Conservation (phyloP, 73 alveolate species). For the Tetrahymena malaccensis region DNA sequence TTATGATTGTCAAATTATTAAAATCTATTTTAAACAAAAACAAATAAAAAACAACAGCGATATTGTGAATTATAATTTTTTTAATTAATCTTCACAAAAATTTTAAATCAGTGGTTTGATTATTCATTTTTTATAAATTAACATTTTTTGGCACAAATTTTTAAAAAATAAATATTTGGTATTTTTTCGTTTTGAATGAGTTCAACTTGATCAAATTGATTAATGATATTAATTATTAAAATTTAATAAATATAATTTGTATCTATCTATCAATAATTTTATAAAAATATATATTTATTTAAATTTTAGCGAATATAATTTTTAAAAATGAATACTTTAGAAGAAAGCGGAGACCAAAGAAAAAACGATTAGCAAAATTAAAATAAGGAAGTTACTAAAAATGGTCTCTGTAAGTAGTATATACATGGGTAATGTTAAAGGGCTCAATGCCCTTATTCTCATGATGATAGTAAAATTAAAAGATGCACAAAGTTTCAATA, state of each 20-base stretch:
- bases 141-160: not conserved
- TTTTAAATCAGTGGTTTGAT: no score
- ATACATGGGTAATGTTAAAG: not conserved
- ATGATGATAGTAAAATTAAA: not conserved
- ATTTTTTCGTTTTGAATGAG: not conserved
- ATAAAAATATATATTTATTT: not conserved
- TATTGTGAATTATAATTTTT: no score
- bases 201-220: no score
- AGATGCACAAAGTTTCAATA: not conserved
- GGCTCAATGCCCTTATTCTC: not conserved
- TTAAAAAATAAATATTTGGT: not conserved
- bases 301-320: not conserved
- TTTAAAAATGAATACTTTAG: not conserved
- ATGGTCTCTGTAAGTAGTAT: not conserved
- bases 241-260: not conserved
- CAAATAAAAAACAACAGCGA: no score
- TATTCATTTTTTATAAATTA: no score
- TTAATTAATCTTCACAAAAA: not conserved
- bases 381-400: not conserved
- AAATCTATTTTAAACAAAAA: no score
- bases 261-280: not conserved
- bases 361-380: not conserved
- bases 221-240: no score
- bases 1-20: no score
- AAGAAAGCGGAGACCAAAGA: not conserved